Conservation (phyloP, 352 stramenopile species). For the Globisporangium carolinianum region DNA sequence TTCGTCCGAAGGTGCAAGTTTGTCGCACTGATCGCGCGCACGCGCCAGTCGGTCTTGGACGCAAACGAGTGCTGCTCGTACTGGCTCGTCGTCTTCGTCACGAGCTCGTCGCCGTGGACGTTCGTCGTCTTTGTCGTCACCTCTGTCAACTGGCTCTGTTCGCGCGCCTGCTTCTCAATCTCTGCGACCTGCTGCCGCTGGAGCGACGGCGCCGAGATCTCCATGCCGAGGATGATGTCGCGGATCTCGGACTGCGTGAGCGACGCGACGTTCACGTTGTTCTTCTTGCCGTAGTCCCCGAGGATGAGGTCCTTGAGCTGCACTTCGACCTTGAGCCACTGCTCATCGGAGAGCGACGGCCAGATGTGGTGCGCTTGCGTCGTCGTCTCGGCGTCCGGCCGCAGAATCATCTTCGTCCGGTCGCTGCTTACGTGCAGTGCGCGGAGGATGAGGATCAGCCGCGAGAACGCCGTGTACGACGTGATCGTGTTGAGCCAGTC, state of each 20-base stretch:
- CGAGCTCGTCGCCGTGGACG: constrained; percentile 99
- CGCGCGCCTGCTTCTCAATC: constrained; percentile 98
- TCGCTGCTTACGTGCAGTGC: constrained; percentile 97
- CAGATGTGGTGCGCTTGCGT: constrained; percentile 99
- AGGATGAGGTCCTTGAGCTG: constrained; percentile 99
- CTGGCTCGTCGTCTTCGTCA: constrained; percentile 98
- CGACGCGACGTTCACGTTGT: constrained; percentile 99
- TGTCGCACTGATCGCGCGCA: constrained; percentile 97
- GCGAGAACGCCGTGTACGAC: constrained; percentile 99
- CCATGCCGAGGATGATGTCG: constrained; percentile 99
- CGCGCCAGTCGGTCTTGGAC: constrained; percentile 99
- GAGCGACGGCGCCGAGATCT: constrained; percentile 98
- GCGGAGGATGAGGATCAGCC: constrained; percentile 98
- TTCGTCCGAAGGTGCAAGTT: constrained; percentile 99
- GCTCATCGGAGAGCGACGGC: constrained; percentile 97
- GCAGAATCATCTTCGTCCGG: constrained; percentile 94
- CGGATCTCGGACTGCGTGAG: constrained; percentile 99
- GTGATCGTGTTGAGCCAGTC: constrained; percentile 99
- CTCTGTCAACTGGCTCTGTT: constrained; percentile 97
- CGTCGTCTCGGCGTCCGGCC: constrained; percentile 97
- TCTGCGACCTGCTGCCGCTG: constrained; percentile 99
- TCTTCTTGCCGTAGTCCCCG: constrained; percentile 99
- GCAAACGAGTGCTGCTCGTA: constrained; percentile 99
- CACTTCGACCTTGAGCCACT: constrained; percentile 99
- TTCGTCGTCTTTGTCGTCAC: constrained; percentile 99